Conservation (phyloP, 768 basidiomycete species). For the Xerocomellus chrysenteron region DNA sequence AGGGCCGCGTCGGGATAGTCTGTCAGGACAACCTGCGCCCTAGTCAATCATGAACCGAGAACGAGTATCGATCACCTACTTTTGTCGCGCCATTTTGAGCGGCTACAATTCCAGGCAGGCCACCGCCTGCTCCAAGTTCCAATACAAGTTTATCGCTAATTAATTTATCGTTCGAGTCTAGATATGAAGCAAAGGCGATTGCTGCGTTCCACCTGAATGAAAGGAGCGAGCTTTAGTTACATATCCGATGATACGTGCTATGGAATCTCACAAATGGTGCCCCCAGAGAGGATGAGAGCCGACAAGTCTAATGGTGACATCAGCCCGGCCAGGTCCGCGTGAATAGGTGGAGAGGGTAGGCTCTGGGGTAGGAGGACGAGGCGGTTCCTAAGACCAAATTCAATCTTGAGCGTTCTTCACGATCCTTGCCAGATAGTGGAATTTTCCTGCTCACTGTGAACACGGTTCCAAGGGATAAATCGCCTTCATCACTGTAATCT, state of each 20-base stretch:
- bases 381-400: slow-evolving; percentile 45
- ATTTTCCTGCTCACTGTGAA: slow-evolving; percentile 46
- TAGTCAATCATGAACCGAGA: not conserved
- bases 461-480: slow-evolving; percentile 41
- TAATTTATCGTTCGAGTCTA: slow-evolving; percentile 53
- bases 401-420: not conserved
- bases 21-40: slow-evolving; percentile 70
- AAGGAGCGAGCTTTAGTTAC: not conserved
- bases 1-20: slow-evolving; percentile 87
- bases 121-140: slow-evolving; percentile 94
- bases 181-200: slow-evolving; percentile 64
- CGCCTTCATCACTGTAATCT: slow-evolving; percentile 28
- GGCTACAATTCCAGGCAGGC: slow-evolving; percentile 77
- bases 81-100: slow-evolving; percentile 67
- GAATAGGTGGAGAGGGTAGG: slow-evolving; percentile 53
- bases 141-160: slow-evolving; percentile 55
- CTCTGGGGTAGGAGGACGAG: slow-evolving; percentile 65
- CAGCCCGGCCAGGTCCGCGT: slow-evolving; percentile 29
- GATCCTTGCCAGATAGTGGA: not conserved
- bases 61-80: slow-evolving; percentile 35
- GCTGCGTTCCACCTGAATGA: slow-evolving; percentile 75
- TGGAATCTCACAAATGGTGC: slow-evolving; percentile 59
- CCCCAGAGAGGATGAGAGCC: slow-evolving; percentile 84
- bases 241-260: no score
- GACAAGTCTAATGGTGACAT: slow-evolving; percentile 65